phyloP scores from a whole-genome alignment of 306 rosid species.

The Betula pendula region DNA sequence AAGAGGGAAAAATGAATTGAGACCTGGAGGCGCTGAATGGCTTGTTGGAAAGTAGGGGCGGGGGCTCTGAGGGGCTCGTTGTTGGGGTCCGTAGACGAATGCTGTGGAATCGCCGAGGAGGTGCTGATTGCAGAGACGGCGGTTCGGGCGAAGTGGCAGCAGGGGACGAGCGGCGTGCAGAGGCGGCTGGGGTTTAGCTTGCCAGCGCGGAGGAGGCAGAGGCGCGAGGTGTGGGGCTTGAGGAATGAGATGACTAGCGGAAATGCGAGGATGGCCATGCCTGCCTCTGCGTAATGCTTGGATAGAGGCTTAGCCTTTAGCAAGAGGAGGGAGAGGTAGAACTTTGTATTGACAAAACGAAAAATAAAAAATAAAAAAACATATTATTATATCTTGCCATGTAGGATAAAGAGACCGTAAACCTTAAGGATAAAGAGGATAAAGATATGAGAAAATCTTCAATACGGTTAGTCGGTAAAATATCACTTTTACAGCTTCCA shows the following conservation, averaged over 20 bases:
- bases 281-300: slow-evolving; percentile 4
- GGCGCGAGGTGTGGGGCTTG: slow-evolving; percentile 52
- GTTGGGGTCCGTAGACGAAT: slow-evolving; percentile 32
- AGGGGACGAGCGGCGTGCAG: slow-evolving; percentile 17
- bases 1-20: not conserved
- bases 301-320: slow-evolving; percentile 11
- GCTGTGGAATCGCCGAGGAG: slow-evolving; percentile 40
- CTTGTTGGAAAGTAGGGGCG: slow-evolving; percentile 81
- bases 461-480: too few species aligned
- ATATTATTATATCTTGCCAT: too few species aligned
- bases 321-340: not conserved
- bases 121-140: slow-evolving; percentile 43
- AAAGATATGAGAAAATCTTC: too few species aligned
- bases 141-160: slow-evolving; percentile 42
- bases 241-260: slow-evolving; percentile 74
- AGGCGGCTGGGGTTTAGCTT: slow-evolving; percentile 20
- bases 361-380: not conserved
- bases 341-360: not conserved
- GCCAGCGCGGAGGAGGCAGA: slow-evolving; percentile 32
- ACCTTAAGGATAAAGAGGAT: too few species aligned
- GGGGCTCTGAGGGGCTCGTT: slow-evolving; percentile 34
- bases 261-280: slow-evolving; percentile 59
- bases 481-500: too few species aligned
- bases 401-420: too few species aligned
- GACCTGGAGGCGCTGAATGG: slow-evolving; percentile 97